These are phyloP conservation scores for Penicillium riverlandense DNA, from an alignment of 495 filamentous ascomycete genomes.

Conservation along the genomic window DNA sequence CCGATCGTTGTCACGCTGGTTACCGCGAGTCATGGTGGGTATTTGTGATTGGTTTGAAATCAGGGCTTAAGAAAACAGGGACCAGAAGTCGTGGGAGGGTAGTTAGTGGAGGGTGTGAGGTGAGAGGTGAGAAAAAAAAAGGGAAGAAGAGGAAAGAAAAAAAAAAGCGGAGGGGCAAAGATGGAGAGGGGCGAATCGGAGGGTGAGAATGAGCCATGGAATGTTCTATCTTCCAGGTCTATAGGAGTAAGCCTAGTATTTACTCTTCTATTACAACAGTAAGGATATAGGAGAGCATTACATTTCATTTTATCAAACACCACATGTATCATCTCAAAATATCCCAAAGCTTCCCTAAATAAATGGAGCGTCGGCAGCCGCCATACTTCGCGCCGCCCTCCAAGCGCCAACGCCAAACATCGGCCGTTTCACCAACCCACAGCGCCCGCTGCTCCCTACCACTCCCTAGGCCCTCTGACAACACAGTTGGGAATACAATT, in stretches of 20 bases:
- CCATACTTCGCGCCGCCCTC: not conserved
- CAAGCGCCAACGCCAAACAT: not conserved
- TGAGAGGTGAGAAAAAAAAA: too few species aligned
- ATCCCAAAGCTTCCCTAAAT: too few species aligned
- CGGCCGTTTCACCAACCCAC: conserved; percentile 6
- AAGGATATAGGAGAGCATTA: too few species aligned
- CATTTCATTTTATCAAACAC: too few species aligned
- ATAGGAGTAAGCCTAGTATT: too few species aligned
- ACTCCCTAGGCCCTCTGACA: conserved; percentile 2
- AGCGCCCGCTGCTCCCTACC: not conserved
- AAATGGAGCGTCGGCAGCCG: not conserved
- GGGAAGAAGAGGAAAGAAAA: not conserved
- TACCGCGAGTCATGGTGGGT: conserved; percentile 76
- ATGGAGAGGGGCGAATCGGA: not conserved
- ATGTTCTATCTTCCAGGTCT: not conserved
- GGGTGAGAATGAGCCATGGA: not conserved
- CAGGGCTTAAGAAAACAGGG: not conserved
- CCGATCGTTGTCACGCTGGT: conserved; percentile 85
- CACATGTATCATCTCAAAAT: too few species aligned
- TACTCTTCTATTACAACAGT: too few species aligned
- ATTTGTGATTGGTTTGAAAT: not conserved
- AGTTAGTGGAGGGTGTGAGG: too few species aligned
- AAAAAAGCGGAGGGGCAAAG: conserved; percentile 1
- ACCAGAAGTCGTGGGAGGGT: conserved; percentile 1
- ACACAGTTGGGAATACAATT: conserved; percentile 1